These are phyloP conservation scores for Turnera subulata DNA, from an alignment of 345 rosid genomes.

Conservation along the genomic window DNA sequence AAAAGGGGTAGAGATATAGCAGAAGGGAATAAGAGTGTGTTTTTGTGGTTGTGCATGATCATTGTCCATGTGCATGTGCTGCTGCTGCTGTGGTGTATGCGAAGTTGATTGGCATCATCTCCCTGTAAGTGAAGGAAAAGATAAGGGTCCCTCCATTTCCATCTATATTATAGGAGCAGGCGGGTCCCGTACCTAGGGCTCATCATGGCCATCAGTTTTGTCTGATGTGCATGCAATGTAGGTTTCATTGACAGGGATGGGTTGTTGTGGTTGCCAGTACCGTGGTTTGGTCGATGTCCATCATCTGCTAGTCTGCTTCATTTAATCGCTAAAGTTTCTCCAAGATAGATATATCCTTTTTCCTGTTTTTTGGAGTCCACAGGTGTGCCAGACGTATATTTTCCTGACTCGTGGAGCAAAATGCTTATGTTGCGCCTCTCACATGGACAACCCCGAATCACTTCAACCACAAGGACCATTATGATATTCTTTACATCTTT, in stretches of 20 bases:
- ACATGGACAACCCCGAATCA: too few relatives aligned
- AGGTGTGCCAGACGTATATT: too few relatives aligned
- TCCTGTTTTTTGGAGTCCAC: too few relatives aligned
- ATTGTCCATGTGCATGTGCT: constrained; percentile 14
- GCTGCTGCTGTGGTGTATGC: not conserved
- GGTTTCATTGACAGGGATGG: constrained; percentile 33
- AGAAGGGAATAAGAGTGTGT: not conserved
- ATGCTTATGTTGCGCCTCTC: too few relatives aligned
- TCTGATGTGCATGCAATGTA: constrained; percentile 34
- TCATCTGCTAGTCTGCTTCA: too few relatives aligned
- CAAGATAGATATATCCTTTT: not conserved
- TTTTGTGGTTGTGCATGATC: constrained; percentile 3
- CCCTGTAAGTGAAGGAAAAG: constrained; percentile 12
- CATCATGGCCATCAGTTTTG: constrained; percentile 27
- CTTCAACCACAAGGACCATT: too few relatives aligned
- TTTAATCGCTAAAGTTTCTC: constrained; percentile 17
- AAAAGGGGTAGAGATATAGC: not conserved
- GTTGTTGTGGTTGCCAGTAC: not conserved
- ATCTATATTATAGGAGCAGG: constrained; percentile 8
- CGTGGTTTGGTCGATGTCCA: constrained; percentile 4
- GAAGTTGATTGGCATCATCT: constrained; percentile 24
- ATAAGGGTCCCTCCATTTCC: not conserved
- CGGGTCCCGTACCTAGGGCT: constrained; percentile 12
- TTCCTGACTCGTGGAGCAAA: too few relatives aligned
- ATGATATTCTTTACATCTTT: too few relatives aligned